Evolutionary conservation across 2,329 filamentous ascomycete species (phyloP), one percentile per base, ranked within the genome.

Genomic region (Neofusicoccum cordaticola): DNA sequence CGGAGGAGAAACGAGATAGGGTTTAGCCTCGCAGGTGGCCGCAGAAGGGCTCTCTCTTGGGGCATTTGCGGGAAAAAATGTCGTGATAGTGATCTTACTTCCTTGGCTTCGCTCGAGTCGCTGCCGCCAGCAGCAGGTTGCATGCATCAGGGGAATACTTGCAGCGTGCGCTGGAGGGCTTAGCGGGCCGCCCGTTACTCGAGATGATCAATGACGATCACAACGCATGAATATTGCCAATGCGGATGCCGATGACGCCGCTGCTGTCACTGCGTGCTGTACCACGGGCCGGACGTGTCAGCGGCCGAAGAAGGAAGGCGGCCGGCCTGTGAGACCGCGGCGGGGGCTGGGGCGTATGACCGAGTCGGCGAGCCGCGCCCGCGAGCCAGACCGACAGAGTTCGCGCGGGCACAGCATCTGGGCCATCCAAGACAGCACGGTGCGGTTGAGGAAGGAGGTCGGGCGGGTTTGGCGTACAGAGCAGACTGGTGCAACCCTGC

Each of bases 151-250:
- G 67, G 68, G 68, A 73, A 73, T 70, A 74, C 74, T 73, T 75
- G 75, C 73, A 76, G 75, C 74, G 68, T 70, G 71, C 72, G 74
- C 75, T 77, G 75, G 75, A 41, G 62, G 69, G 56, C 56, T 75
- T 72, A 71, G 72, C 75, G 74, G 72, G 69, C 74, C 75, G 74
- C 67, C 73, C 72, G 75, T 73, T 75, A 68, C 69, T 71, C 69
- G 72, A 71, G 68, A 69, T 69, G 71, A 71, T 71, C 69, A 71
- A 68, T 64, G 74, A 67, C 71, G 75, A 77, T 77, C 74, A 68
- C 62, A 68, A 68, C 65, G 68, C 52, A 67, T 69, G 67, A 69
- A 67, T 74, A 73, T 71, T 73, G 74, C 72, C 73, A 73, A 74
- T 62, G 44, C 58, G 45, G 44, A 45, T 37, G 56, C 41, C 52